These are phyloP conservation scores for Aotearoamyces nothofagi DNA, from an alignment of 2,329 filamentous ascomycete species.

Conservation along the genomic window DNA sequence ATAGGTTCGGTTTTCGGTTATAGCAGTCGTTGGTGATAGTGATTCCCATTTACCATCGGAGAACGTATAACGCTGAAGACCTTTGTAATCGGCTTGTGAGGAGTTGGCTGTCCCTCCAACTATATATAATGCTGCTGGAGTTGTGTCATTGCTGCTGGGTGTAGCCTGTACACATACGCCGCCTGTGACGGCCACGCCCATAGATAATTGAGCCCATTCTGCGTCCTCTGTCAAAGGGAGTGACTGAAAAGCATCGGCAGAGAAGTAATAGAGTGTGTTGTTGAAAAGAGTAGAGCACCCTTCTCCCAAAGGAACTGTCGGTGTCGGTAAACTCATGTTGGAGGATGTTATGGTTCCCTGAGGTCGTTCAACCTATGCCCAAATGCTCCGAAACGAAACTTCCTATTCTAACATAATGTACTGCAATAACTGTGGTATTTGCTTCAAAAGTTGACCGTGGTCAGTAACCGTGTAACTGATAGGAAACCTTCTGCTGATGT, in stretches of 20 bases:
- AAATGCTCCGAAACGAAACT: too few species aligned
- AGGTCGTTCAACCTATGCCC: slow-evolving; percentile 4
- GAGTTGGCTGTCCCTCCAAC: slow-evolving; percentile 54
- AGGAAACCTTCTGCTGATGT: too few species aligned
- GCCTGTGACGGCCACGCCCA: slow-evolving; percentile 57
- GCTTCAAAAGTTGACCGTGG: too few species aligned
- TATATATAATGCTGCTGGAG: slow-evolving; percentile 55
- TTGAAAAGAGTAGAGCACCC: slow-evolving; percentile 72
- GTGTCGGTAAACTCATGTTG: slow-evolving; percentile 40
- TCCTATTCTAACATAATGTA: too few species aligned
- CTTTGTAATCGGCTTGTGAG: slow-evolving; percentile 42
- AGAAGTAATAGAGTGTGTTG: slow-evolving; percentile 75
- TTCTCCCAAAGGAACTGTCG: slow-evolving; percentile 52
- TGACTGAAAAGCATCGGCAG: slow-evolving; percentile 58
- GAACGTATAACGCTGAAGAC: slow-evolving; percentile 58
- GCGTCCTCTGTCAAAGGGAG: slow-evolving; percentile 53
- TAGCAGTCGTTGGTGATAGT: slow-evolving; percentile 25
- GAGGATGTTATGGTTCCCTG: slow-evolving; percentile 1
- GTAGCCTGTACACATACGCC: slow-evolving; percentile 63
- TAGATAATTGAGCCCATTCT: slow-evolving; percentile 51
- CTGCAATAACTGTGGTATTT: too few species aligned
- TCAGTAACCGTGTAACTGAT: too few species aligned
- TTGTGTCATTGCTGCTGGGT: slow-evolving; percentile 35
- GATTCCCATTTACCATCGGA: slow-evolving; percentile 40
- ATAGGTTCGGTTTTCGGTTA: slow-evolving; percentile 45